Conservation (phyloP, 129 eudicot species). For the Smallanthus sonchifolius region DNA sequence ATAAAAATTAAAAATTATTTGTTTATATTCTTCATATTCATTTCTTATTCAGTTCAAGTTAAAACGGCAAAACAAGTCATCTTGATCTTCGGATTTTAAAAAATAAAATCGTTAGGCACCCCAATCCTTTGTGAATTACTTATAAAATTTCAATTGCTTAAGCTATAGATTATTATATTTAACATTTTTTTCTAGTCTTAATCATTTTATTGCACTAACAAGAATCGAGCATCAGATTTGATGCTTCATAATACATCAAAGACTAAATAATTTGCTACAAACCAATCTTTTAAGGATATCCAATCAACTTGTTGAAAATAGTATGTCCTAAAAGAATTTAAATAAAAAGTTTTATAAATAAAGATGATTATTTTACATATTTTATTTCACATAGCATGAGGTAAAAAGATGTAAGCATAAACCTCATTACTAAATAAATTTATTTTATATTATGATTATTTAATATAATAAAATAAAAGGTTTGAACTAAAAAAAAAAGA, state of each 20-base stretch:
- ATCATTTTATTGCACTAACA: conserved; percentile 6
- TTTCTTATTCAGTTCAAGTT: not conserved
- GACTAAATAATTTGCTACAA: not conserved
- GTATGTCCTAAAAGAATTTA: not conserved
- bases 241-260: conserved; percentile 14
- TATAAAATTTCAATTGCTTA: not conserved
- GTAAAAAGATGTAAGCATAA: not conserved
- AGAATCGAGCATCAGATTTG: conserved; percentile 4
- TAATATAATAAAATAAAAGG: not conserved
- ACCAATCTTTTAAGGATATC: not conserved
- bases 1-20: not conserved
- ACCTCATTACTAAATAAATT: not conserved
- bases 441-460: not conserved
- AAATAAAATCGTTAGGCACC: too few species aligned
- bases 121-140: too few species aligned
- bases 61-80: too few species aligned
- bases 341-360: not conserved
- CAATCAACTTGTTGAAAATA: not conserved
- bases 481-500: not conserved
- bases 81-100: too few species aligned
- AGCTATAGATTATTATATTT: not conserved
- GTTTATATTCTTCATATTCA: not conserved
- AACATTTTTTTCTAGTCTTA: not conserved
- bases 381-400: not conserved
- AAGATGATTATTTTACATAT: not conserved